Conservation (phyloP, 2,329 filamentous ascomycete genomes). For the Exophiala alcalophila region DNA sequence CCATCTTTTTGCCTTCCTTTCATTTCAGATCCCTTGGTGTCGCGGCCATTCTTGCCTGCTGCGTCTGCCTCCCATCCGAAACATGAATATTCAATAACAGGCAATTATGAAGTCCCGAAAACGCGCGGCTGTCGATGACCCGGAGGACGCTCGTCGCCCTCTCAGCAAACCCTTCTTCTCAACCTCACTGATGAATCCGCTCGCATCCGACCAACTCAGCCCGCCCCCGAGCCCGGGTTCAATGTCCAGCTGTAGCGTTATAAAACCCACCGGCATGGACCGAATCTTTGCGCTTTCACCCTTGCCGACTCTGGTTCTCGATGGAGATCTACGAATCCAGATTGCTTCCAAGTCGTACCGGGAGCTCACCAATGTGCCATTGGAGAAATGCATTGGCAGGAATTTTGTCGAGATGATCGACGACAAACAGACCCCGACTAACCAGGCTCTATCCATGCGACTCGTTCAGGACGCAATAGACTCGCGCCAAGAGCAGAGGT, state of each 20-base stretch:
- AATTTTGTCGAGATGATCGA: slow-evolving; percentile 43
- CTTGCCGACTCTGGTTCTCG: slow-evolving; percentile 40
- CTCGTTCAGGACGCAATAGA: slow-evolving; percentile 40
- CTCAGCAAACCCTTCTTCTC: slow-evolving; percentile 15
- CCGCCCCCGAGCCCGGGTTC: slow-evolving; percentile 16
- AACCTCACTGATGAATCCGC: slow-evolving; percentile 11
- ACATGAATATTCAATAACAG: slow-evolving; percentile 10
- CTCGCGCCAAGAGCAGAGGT: slow-evolving; percentile 36
- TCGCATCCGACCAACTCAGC: slow-evolving; percentile 17
- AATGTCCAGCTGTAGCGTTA: slow-evolving; percentile 8
- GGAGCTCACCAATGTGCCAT: slow-evolving; percentile 34
- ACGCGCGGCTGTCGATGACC: slow-evolving; percentile 16
- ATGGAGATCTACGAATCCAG: slow-evolving; percentile 38
- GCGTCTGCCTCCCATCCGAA: background rate
- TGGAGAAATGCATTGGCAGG: slow-evolving; percentile 38
- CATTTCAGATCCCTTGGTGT: too few species aligned
- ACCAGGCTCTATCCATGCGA: slow-evolving; percentile 38
- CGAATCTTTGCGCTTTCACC: slow-evolving; percentile 34
- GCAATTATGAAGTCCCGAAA: slow-evolving; percentile 23
- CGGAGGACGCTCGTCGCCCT: slow-evolving; percentile 11
- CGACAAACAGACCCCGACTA: slow-evolving; percentile 36
- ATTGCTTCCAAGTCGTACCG: slow-evolving; percentile 47
- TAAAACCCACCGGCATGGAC: slow-evolving; percentile 24
- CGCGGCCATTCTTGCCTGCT: background rate
- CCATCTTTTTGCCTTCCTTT: background rate